These are phyloP conservation scores for Porodaedalea pini DNA, from an alignment of 1,284 basidiomycete genomes.

Conservation along the genomic window DNA sequence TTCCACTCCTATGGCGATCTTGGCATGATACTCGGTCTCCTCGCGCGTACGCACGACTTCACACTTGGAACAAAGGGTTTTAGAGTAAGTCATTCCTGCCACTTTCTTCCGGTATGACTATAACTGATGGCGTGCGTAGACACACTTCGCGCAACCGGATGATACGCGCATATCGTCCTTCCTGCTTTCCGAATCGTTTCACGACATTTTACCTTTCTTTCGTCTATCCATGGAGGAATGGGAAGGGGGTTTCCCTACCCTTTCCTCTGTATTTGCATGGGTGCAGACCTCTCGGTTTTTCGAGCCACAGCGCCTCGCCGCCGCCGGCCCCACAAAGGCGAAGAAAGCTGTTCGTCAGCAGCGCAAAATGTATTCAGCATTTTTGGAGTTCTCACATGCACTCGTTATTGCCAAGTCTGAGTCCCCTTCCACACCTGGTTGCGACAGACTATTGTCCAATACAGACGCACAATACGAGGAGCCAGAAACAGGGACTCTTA, in stretches of 20 bases:
- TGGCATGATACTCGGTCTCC: constrained; percentile 58
- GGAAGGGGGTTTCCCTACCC: constrained; percentile 50
- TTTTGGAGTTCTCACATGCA: constrained; percentile 45
- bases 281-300: constrained; percentile 50
- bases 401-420: constrained; percentile 15
- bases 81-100: constrained; percentile 41
- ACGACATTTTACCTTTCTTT: constrained; percentile 50
- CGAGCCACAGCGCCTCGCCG: constrained; percentile 32
- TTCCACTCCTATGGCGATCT: constrained; percentile 65
- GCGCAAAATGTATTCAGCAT: constrained; percentile 59
- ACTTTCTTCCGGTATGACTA: neutral
- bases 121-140: constrained; percentile 23
- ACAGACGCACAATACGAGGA: neutral
- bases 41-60: constrained; percentile 50
- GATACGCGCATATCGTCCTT: constrained; percentile 26
- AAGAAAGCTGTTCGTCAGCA: constrained; percentile 40
- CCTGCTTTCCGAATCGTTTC: constrained; percentile 37
- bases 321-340: constrained; percentile 33
- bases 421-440: constrained; percentile 1
- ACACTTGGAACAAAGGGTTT: constrained; percentile 50
- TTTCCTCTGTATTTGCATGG: constrained; percentile 55
- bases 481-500: neutral
- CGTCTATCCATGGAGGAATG: constrained; percentile 51
- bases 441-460: constrained; percentile 7
- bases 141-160: constrained; percentile 18